A percentile compares a stretch with the other conserved stretches of the same genome.
phyloP scores from a whole-genome alignment of 2,329 filamentous ascomycete genomes.

The Alternaria conjuncta region DNA sequence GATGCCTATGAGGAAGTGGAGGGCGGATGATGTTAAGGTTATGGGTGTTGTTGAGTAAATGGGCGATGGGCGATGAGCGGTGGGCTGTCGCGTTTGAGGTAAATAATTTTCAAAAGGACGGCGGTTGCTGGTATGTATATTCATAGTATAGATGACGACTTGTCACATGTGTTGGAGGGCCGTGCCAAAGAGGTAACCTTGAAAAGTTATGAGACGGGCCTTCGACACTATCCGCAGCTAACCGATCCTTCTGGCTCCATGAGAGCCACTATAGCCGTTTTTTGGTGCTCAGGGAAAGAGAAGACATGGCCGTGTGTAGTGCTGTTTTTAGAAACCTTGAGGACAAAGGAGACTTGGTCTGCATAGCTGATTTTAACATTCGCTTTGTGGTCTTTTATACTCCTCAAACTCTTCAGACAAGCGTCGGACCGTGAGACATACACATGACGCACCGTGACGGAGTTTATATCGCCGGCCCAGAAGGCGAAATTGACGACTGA shows the following conservation, averaged over 20 bases:
- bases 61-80: neutral
- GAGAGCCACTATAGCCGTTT: neutral
- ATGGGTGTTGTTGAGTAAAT: neutral
- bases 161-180: neutral
- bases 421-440: neutral
- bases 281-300: neutral
- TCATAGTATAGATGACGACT: neutral
- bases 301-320: too few species aligned
- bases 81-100: neutral
- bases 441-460: too few species aligned
- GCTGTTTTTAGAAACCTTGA: neutral
- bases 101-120: neutral
- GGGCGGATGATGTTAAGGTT: neutral
- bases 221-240: neutral
- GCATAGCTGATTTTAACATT: neutral
- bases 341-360: neutral
- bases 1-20: neutral
- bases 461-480: too few species aligned
- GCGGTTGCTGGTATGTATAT: accelerated
- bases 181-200: too few species aligned
- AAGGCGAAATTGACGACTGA: too few species aligned
- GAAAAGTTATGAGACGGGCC: neutral
- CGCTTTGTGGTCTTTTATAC: neutral
- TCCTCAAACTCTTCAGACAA: neutral
- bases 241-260: neutral